These are phyloP conservation scores for Moesziomyces antarcticus DNA, from an alignment of 1,284 basidiomycete species.

Conservation along the genomic window DNA sequence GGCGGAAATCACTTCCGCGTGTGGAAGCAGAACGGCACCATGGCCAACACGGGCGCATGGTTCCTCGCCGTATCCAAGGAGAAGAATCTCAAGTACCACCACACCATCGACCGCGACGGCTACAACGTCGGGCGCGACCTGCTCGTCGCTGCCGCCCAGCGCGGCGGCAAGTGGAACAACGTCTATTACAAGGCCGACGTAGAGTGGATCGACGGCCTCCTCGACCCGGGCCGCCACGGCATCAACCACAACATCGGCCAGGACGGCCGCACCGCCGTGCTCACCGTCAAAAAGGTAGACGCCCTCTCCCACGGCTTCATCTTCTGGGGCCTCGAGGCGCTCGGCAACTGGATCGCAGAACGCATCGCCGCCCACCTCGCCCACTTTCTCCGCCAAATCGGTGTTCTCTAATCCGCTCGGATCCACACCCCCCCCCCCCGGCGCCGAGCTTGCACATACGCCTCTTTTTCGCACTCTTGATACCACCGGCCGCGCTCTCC, in stretches of 20 bases:
- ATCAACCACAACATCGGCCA: slow-evolving; percentile 67
- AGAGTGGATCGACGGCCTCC: slow-evolving; percentile 64
- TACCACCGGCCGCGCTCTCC: not conserved
- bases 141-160: slow-evolving; percentile 59
- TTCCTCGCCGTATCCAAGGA: slow-evolving; percentile 68
- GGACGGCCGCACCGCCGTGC: slow-evolving; percentile 62
- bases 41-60: slow-evolving; percentile 67
- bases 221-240: slow-evolving; percentile 59
- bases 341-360: slow-evolving; percentile 37
- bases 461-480: not conserved
- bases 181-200: slow-evolving; percentile 62
- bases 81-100: slow-evolving; percentile 61
- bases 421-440: too few species aligned
- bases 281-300: slow-evolving; percentile 59
- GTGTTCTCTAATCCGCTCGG: slow-evolving; percentile 12
- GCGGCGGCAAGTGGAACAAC: slow-evolving; percentile 61
- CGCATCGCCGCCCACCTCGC: slow-evolving; percentile 22
- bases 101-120: slow-evolving; percentile 66
- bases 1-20: slow-evolving; percentile 68
- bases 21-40: slow-evolving; percentile 68
- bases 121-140: slow-evolving; percentile 67
- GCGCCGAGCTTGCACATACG: not conserved
- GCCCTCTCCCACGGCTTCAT: slow-evolving; percentile 27
- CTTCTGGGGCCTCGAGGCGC: slow-evolving; percentile 37
- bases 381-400: slow-evolving; percentile 13